Conservation (phyloP, 208 protist species). For the Trypanosomatidae sp. region DNA sequence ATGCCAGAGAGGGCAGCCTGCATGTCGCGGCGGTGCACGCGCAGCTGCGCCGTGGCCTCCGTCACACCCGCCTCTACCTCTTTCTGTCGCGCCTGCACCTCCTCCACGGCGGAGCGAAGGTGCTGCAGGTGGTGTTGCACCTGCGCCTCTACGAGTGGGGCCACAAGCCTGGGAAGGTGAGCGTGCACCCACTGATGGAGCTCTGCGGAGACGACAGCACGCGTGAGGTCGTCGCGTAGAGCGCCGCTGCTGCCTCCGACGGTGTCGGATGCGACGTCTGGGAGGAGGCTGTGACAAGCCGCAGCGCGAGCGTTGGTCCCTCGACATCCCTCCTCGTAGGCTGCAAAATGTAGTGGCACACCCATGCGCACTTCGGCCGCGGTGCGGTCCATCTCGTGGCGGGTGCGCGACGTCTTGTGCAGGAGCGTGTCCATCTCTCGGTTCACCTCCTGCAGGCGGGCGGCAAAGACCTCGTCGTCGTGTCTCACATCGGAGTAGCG, state of each 20-base stretch:
- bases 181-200: constrained; percentile 26
- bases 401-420: constrained; percentile 45
- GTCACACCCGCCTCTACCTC: constrained; percentile 17
- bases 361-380: constrained; percentile 15
- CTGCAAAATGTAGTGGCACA: constrained; percentile 16
- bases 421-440: constrained; percentile 75
- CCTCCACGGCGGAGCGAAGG: constrained; percentile 22
- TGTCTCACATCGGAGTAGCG: constrained; percentile 4
- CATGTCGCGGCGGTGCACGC: constrained; percentile 16
- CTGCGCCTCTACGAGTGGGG: constrained; percentile 35
- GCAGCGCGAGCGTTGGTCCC: too few relatives aligned
- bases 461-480: constrained; percentile 41
- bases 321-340: too few relatives aligned
- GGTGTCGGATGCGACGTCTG: too few relatives aligned
- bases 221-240: constrained; percentile 23
- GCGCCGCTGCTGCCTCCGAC: too few relatives aligned
- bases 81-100: constrained; percentile 14
- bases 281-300: too few relatives aligned
- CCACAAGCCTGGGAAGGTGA: constrained; percentile 28
- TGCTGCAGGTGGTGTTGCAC: constrained; percentile 26
- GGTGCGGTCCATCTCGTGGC: constrained; percentile 33
- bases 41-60: constrained; percentile 27
- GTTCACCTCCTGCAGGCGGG: constrained; percentile 65
- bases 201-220: constrained; percentile 20
- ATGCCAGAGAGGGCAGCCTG: constrained; percentile 26